Conservation (phyloP, 2,329 filamentous ascomycete genomes). For the Exophiala calicioides region DNA sequence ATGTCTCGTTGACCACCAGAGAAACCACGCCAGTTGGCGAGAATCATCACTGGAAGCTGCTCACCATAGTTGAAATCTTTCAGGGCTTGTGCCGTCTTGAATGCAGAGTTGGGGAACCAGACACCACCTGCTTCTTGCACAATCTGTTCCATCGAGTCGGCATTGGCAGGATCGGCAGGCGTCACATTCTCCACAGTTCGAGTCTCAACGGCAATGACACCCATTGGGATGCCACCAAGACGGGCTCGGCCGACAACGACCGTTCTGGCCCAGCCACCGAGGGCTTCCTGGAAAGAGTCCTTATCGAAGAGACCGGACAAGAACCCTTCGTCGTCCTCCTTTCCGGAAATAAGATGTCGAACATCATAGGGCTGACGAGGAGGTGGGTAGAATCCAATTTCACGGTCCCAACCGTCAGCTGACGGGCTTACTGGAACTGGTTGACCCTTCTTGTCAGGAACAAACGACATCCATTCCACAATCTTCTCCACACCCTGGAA, state of each 20-base stretch:
- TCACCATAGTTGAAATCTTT: constrained; percentile 99
- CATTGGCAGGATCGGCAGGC: constrained; percentile 94
- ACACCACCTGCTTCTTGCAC: constrained; percentile 95
- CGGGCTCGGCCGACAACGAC: constrained; percentile 96
- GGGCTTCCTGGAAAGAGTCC: constrained; percentile 93
- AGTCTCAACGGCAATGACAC: constrained; percentile 96
- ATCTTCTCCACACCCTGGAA: constrained; percentile 98
- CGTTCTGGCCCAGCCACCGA: constrained; percentile 95
- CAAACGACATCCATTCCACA: constrained; percentile 95
- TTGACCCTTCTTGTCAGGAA: constrained; percentile 91
- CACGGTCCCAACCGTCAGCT: constrained; percentile 87
- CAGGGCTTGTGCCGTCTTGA: constrained; percentile 99
- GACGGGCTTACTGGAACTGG: constrained; percentile 90
- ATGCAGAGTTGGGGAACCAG: constrained; percentile 99
- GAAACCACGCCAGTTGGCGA: constrained; percentile 99
- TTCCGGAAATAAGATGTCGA: constrained; percentile 87
- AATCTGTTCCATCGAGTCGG: constrained; percentile 96
- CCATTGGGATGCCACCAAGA: constrained; percentile 94
- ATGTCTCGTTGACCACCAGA: constrained; percentile 98
- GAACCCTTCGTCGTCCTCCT: constrained; percentile 82
- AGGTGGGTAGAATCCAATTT: constrained; percentile 76
- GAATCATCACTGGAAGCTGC: constrained; percentile 96
- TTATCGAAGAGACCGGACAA: constrained; percentile 92
- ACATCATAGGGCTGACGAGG: constrained; percentile 89
- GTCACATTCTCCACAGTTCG: constrained; percentile 95